phyloP scores from a whole-genome alignment of 106 monocot genomes.

The Triglochin maritima region DNA sequence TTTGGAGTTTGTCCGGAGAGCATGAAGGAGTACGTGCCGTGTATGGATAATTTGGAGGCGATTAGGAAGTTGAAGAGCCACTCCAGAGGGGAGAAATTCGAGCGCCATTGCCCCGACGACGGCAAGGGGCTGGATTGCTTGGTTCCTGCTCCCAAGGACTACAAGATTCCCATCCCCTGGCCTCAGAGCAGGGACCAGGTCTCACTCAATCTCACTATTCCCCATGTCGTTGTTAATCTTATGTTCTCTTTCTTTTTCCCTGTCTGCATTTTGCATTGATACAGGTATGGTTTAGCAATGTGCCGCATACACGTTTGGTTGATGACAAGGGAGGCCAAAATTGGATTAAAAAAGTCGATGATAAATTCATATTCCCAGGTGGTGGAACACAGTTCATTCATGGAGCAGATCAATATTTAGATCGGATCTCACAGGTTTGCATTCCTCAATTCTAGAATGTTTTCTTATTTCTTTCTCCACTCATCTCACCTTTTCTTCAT shows the following conservation, averaged over 20 bases:
- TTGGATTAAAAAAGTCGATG: slow-evolving; percentile 58
- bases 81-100: slow-evolving; percentile 68
- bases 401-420: slow-evolving; percentile 72
- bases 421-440: slow-evolving; percentile 68
- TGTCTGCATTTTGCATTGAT: background rate
- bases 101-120: slow-evolving; percentile 54
- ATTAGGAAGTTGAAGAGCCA: slow-evolving; percentile 54
- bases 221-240: too few species aligned
- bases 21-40: slow-evolving; percentile 81
- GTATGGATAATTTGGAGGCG: slow-evolving; percentile 71
- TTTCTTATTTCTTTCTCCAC: background rate
- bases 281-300: slow-evolving; percentile 92
- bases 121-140: slow-evolving; percentile 49
- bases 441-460: background rate
- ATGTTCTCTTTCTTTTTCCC: background rate
- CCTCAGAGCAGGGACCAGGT: slow-evolving; percentile 87
- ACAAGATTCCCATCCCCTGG: slow-evolving; percentile 78
- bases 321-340: slow-evolving; percentile 98
- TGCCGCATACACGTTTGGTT: slow-evolving; percentile 79
- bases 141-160: slow-evolving; percentile 58
- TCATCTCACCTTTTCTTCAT: background rate
- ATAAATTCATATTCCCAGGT: slow-evolving; percentile 91
- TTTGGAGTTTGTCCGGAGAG: slow-evolving; percentile 42
- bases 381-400: slow-evolving; percentile 95
- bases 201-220: background rate